phyloP scores from a whole-genome alignment of 495 filamentous ascomycete species.

The Letharia columbiana region DNA sequence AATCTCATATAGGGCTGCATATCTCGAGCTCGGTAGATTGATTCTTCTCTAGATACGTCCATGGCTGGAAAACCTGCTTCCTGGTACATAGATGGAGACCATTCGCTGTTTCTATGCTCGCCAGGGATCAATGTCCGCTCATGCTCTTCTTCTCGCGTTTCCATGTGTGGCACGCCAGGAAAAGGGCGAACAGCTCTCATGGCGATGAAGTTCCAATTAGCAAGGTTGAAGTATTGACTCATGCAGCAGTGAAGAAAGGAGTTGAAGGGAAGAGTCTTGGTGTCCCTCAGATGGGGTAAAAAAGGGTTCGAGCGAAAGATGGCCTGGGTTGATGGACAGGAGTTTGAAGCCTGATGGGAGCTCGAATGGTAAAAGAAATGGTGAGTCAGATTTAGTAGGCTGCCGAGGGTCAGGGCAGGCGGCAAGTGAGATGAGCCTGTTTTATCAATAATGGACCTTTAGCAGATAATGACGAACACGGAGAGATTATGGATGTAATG shows the following conservation, averaged over 20 bases:
- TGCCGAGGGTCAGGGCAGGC: neutral
- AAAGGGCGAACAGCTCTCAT: slow-evolving; percentile 13
- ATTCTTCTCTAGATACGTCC: slow-evolving; percentile 1
- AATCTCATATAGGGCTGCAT: slow-evolving; percentile 3
- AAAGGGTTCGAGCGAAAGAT: neutral
- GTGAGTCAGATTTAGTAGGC: slow-evolving; percentile 6
- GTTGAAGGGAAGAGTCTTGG: neutral
- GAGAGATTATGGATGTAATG: neutral
- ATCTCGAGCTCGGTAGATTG: slow-evolving; percentile 2
- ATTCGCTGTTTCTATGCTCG: neutral
- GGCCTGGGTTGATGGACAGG: neutral
- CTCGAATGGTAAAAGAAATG: neutral
- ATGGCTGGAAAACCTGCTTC: neutral
- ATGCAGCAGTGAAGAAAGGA: slow-evolving; percentile 1
- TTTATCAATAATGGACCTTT: slow-evolving; percentile 11
- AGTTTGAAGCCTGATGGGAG: neutral
- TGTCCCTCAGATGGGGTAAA: neutral
- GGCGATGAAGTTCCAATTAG: neutral
- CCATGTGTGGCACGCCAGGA: slow-evolving; percentile 6
- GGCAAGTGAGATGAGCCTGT: slow-evolving; percentile 4
- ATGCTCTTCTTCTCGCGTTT: slow-evolving; percentile 2
- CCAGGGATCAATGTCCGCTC: slow-evolving; percentile 4
- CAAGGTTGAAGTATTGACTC: slow-evolving; percentile 1
- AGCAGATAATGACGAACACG: neutral
- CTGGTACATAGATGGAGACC: slow-evolving; percentile 7